Evolutionary conservation across 176 grass and related monocot species (phyloP).

Genomic region (Zizania latifolia): DNA sequence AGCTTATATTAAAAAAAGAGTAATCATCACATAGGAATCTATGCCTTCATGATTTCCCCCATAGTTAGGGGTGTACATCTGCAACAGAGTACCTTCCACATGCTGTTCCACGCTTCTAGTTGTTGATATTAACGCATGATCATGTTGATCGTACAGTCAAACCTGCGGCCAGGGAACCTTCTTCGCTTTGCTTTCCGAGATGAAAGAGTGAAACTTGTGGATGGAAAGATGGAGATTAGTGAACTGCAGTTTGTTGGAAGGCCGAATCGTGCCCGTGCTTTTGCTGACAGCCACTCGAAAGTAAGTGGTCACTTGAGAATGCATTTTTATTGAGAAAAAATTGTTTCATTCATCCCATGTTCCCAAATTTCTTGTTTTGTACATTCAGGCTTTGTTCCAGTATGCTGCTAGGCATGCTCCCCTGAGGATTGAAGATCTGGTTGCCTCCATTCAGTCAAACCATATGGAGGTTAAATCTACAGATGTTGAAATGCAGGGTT

Average conservation of each 20-base stretch:
- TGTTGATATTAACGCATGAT: neutral
- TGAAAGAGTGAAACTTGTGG: slow-evolving; percentile 73
- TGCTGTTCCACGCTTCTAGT: neutral
- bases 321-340: slow-evolving; percentile 11
- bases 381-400: slow-evolving; percentile 81
- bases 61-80: neutral
- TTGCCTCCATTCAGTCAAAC: slow-evolving; percentile 53
- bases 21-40: neutral
- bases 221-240: slow-evolving; percentile 68
- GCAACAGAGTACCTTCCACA: neutral
- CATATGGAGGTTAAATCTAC: slow-evolving; percentile 39
- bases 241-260: slow-evolving; percentile 64
- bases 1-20: slow-evolving; percentile 9
- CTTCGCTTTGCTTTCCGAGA: slow-evolving; percentile 68
- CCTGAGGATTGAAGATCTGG: slow-evolving; percentile 76
- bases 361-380: neutral
- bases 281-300: slow-evolving; percentile 92
- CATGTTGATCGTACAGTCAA: slow-evolving; percentile 47
- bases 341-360: neutral
- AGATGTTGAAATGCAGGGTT: slow-evolving; percentile 86
- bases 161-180: slow-evolving; percentile 64
- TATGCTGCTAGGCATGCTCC: slow-evolving; percentile 73
- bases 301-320: slow-evolving; percentile 35
- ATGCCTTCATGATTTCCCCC: neutral
- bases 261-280: slow-evolving; percentile 60